Base-by-base conservation (phyloP, 805 yeast genomes). In the Schwanniomyces vanrijiae region DNA sequence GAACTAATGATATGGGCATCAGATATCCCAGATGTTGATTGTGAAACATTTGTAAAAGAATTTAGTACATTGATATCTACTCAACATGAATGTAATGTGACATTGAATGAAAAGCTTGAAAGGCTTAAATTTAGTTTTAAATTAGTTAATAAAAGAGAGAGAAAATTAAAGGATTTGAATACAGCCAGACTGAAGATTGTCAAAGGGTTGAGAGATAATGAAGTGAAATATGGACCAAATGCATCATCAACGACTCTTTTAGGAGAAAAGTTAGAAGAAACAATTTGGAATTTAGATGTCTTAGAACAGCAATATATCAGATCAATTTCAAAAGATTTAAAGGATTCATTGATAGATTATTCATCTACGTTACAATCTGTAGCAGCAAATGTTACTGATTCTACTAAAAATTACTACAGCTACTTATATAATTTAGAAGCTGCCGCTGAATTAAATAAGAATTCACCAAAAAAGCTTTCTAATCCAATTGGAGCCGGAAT, bases 201-300 rank as follows among this genome's bases (percentile, higher is more conserved):
- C 42, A 59, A 62, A 18, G 68, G 61, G 37, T 52, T 76, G 33
- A 69, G 74, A 45, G 75, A 71, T 1, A 66, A 68, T 37, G 82
- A 78, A 48, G 63, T 73, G 35, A 75, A 71, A 50, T 58, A 52
- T 49, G 84, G 84, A 3, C 75, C 63, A 2, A 63, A 73, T 42
- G 71, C 76, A 24, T 71, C 76, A 14, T 62, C 60, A 6, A 70
- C 80, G 0, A 61, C 73, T 13, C 58, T 79, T 16, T 61, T 77
- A 1, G 68, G 66, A 47, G 88, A 82, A 54, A 68, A 71, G 44
- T 57, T 82, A 28, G 86, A 82, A 56, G 82, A 78, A 51, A 62
- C 75, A 46, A 69, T 71, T 37, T 71, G 75, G 49, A 73, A 80
- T 31, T 66, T 78, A n/a, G 79, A 73, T 45, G 77, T 81, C 19